Evolutionary conservation across 1,284 basidiomycete species (phyloP).

Genomic region (Wallemia hederae): DNA sequence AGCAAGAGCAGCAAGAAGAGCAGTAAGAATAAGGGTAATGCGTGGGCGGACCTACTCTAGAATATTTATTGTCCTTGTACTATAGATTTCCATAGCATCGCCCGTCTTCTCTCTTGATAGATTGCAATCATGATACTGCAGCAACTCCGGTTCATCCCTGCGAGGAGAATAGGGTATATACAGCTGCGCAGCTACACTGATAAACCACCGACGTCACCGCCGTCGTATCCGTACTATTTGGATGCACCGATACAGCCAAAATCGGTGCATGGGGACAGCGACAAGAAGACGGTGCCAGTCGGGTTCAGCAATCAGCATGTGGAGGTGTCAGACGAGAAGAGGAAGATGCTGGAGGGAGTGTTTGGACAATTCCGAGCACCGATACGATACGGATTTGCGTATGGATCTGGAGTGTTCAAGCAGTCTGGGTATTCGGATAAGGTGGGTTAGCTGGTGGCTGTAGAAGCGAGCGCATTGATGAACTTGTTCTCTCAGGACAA

Average conservation of each 20-base stretch:
- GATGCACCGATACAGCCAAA: not conserved
- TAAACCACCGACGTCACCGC: not conserved
- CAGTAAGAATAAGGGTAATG: not conserved
- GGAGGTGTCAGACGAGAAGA: constrained; percentile 39
- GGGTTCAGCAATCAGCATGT: constrained; percentile 34
- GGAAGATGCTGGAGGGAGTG: constrained; percentile 43
- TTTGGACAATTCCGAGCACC: constrained; percentile 50
- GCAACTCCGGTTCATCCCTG: not conserved
- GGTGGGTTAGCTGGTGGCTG: constrained; percentile 3
- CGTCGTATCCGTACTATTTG: not conserved
- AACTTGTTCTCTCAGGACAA: constrained; percentile 9
- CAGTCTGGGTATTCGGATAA: constrained; percentile 35
- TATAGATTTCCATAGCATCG: not conserved
- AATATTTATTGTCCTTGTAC: not conserved
- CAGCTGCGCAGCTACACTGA: not conserved
- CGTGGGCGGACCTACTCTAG: not conserved
- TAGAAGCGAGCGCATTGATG: constrained; percentile 12
- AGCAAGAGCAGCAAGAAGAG: no score
- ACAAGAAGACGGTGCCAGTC: not conserved
- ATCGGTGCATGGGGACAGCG: not conserved
- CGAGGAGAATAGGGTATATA: not conserved
- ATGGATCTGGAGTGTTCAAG: constrained; percentile 76
- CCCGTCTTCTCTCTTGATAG: not conserved
- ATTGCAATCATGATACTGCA: not conserved
- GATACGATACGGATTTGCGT: constrained; percentile 73